Evolutionary conservation across 176 grass and related monocot genomes (phyloP).

Genomic region (Oryza brachyantha): DNA sequence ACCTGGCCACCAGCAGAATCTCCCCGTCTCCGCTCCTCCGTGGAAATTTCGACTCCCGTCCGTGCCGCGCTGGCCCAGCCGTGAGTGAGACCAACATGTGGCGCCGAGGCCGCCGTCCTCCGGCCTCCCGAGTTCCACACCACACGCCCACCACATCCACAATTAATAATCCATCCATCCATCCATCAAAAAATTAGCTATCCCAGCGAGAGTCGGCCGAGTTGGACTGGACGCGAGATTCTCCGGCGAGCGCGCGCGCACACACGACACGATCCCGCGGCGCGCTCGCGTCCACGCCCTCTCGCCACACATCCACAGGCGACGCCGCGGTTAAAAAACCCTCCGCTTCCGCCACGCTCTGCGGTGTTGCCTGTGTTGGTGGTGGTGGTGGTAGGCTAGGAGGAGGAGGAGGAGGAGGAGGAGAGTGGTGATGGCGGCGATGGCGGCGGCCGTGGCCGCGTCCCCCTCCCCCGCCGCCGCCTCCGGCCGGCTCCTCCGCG

Average conservation of each 20-base stretch:
- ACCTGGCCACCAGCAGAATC: background rate
- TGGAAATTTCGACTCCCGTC: background rate
- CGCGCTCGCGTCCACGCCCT: background rate
- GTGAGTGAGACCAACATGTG: background rate
- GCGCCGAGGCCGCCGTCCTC: background rate
- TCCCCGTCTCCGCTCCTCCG: background rate
- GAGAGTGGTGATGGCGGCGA: constrained; percentile 14
- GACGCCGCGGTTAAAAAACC: background rate
- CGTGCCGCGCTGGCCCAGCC: background rate
- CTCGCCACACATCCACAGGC: background rate
- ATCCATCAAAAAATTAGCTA: no score
- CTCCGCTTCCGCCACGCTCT: background rate
- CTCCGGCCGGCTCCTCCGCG: constrained; percentile 8
- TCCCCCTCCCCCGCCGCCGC: constrained; percentile 29
- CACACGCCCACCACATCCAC: background rate
- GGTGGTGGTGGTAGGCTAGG: background rate
- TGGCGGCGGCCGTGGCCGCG: constrained; percentile 26
- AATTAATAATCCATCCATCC: background rate
- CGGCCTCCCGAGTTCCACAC: no score
- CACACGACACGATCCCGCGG: background rate
- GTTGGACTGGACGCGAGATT: background rate
- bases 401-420: background rate
- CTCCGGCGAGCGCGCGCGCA: background rate
- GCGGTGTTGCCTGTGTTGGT: background rate
- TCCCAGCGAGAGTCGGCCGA: no score